phyloP scores from a whole-genome alignment of 2,329 filamentous ascomycete genomes.

The Sporothrix humicola region DNA sequence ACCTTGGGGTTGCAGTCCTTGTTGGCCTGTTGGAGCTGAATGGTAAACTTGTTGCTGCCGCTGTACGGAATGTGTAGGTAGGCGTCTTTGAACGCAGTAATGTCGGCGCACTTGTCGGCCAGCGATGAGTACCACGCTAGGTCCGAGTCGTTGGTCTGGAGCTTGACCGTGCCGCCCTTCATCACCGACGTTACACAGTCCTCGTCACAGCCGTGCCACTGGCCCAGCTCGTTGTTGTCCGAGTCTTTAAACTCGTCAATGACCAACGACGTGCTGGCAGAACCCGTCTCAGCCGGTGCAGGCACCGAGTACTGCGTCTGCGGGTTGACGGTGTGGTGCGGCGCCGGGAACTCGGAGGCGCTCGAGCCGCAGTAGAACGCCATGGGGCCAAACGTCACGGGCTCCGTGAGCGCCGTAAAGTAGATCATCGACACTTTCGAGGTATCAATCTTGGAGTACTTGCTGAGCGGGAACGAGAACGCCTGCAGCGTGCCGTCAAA shows the following conservation, averaged over 20 bases:
- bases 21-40: constrained; percentile 72
- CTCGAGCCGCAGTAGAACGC: constrained; percentile 63
- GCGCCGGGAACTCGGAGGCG: constrained; percentile 54
- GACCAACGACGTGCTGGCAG: constrained; percentile 55
- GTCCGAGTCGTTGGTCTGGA: constrained; percentile 62
- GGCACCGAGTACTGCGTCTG: constrained; percentile 51
- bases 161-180: constrained; percentile 51
- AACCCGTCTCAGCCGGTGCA: constrained; percentile 51
- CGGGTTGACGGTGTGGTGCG: constrained; percentile 35
- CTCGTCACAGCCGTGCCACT: constrained; percentile 71
- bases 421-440: constrained; percentile 59
- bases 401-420: constrained; percentile 53
- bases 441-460: constrained; percentile 56
- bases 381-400: constrained; percentile 61
- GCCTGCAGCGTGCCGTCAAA: constrained; percentile 65
- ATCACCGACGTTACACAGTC: constrained; percentile 57
- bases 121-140: constrained; percentile 44
- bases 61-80: constrained; percentile 70
- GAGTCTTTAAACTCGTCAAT: constrained; percentile 65
- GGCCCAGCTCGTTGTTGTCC: constrained; percentile 63
- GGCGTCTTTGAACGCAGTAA: constrained; percentile 58
- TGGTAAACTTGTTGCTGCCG: constrained; percentile 66
- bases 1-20: constrained; percentile 59
- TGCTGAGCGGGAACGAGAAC: constrained; percentile 63
- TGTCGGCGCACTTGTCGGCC: constrained; percentile 60